Evolutionary conservation across 129 eudicot genomes (phyloP).

Genomic region (Rutidosis leptorrhynchoides): DNA sequence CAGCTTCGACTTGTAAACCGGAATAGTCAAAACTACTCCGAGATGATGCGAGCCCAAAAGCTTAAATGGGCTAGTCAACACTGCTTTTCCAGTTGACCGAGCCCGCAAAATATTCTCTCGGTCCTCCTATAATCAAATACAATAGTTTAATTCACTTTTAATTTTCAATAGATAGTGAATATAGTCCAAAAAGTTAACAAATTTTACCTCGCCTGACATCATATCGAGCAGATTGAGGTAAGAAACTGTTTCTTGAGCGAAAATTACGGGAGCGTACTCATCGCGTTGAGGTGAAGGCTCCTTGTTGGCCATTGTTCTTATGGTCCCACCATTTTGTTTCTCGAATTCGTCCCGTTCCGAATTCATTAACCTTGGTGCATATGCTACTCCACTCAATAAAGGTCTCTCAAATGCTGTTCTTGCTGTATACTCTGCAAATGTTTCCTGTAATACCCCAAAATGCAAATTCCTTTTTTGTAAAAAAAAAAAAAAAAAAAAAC

Average conservation of each 20-base stretch:
- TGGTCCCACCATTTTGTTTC: slow-evolving; percentile 66
- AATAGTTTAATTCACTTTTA: background rate
- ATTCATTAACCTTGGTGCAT: slow-evolving; percentile 62
- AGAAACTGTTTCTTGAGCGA: slow-evolving; percentile 83
- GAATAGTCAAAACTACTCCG: slow-evolving; percentile 82
- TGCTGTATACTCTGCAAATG: slow-evolving; percentile 85
- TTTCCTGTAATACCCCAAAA: slow-evolving; percentile 46
- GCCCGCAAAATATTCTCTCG: slow-evolving; percentile 80
- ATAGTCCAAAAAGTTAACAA: slow-evolving; percentile 7
- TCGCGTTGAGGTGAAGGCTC: slow-evolving; percentile 78
- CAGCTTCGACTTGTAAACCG: slow-evolving; percentile 72
- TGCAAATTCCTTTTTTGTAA: slow-evolving; percentile 12
- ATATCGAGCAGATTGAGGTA: slow-evolving; percentile 74
- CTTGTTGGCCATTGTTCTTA: slow-evolving; percentile 67
- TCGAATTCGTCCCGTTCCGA: slow-evolving; percentile 73
- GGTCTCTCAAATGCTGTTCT: slow-evolving; percentile 91
- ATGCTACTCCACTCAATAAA: slow-evolving; percentile 74
- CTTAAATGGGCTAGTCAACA: slow-evolving; percentile 72
- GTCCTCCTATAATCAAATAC: slow-evolving; percentile 61
- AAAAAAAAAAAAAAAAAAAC: no score
- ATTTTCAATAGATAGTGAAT: background rate
- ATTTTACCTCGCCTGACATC: slow-evolving; percentile 93
- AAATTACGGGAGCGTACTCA: slow-evolving; percentile 84
- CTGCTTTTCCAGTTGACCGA: slow-evolving; percentile 82
- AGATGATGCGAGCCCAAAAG: slow-evolving; percentile 77